A percentile compares a stretch with the other conserved stretches of the same genome.
phyloP scores from a whole-genome alignment of 345 rosid genomes.

The Eucalyptus camaldulensis region DNA sequence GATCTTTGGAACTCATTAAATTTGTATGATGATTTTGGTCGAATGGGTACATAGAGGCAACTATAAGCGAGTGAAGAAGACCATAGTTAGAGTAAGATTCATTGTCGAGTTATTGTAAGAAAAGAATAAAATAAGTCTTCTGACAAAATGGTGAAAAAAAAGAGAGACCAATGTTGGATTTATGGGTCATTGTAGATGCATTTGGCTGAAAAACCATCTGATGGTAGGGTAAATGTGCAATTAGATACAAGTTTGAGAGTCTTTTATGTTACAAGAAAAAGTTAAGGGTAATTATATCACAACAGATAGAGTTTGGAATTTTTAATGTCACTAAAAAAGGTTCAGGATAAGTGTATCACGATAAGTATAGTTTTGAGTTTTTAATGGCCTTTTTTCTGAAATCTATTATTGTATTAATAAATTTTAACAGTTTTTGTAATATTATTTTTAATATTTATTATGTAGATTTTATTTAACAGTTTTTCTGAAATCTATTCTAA shows the following conservation, averaged over 20 bases:
- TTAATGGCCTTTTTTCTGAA: background rate
- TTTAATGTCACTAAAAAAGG: no score
- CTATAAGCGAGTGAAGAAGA: background rate
- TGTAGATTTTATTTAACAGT: background rate
- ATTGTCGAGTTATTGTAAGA: background rate
- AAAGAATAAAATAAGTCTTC: no score
- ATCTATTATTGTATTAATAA: background rate
- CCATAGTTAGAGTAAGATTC: background rate
- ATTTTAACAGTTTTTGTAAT: background rate
- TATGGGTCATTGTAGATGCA: background rate
- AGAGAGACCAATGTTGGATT: background rate
- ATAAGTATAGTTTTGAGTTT: no score
- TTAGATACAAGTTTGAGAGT: no score
- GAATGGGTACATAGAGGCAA: background rate
- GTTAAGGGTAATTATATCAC: no score
- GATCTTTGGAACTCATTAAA: background rate
- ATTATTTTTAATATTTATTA: background rate
- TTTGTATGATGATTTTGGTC: background rate
- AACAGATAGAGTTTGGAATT: no score
- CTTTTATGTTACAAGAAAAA: no score
- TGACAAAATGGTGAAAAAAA: background rate
- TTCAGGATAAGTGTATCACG: no score
- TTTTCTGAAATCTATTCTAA: no score
- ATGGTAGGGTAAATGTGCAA: no score
- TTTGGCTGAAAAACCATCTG: background rate